These are phyloP conservation scores for Petunia hybrid DNA, from an alignment of 305 asterid species.

Conservation along the genomic window DNA sequence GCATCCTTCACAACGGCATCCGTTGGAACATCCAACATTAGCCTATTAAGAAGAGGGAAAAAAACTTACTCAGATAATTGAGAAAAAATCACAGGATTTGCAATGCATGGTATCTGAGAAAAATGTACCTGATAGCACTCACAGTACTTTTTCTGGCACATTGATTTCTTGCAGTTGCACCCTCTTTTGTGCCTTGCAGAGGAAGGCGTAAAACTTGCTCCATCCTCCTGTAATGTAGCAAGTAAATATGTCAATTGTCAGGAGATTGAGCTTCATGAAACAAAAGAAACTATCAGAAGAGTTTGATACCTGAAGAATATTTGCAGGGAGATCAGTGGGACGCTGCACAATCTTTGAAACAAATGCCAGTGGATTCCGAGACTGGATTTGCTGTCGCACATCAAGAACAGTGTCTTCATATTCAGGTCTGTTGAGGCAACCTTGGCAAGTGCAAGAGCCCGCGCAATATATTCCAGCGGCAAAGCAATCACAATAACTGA, in stretches of 20 bases:
- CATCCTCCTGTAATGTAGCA: conserved; percentile 57
- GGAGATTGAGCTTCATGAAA: conserved; percentile 27
- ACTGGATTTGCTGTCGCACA: conserved; percentile 61
- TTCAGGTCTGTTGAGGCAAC: conserved; percentile 73
- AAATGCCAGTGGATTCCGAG: conserved; percentile 84
- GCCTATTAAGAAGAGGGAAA: conserved; percentile 49
- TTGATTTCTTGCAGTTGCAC: conserved; percentile 90
- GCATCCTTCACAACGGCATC: conserved; percentile 90
- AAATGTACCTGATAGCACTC: conserved; percentile 81
- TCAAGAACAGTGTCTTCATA: conserved; percentile 67
- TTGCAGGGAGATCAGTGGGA: conserved; percentile 45
- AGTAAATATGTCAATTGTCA: conserved; percentile 28
- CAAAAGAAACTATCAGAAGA: conserved; percentile 31
- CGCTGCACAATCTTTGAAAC: conserved; percentile 63
- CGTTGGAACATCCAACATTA: conserved; percentile 82
- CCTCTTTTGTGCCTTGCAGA: conserved; percentile 82
- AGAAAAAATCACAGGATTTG: conserved; percentile 23
- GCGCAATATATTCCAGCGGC: conserved; percentile 81
- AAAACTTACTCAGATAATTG: not conserved
- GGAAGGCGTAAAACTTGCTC: conserved; percentile 51
- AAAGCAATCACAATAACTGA: conserved; percentile 91
- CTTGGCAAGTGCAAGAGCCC: conserved; percentile 78
- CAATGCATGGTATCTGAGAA: not conserved
- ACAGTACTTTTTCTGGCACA: conserved; percentile 85
- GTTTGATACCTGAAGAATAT: conserved; percentile 49